These are phyloP conservation scores for Colletotrichum limetticola DNA, from an alignment of 2,329 filamentous ascomycete species.

Conservation along the genomic window DNA sequence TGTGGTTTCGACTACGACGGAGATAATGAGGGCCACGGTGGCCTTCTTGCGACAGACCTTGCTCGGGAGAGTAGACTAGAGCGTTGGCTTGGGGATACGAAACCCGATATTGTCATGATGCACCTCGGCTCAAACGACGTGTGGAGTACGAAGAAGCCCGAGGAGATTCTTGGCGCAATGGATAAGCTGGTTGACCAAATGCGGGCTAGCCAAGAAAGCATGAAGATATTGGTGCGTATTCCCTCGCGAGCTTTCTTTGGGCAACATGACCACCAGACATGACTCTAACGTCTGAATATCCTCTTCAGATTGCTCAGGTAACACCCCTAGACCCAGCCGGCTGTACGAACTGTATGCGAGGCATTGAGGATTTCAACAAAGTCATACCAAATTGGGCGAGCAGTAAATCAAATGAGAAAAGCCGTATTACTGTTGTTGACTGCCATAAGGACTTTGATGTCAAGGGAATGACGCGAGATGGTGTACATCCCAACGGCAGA, in stretches of 20 bases:
- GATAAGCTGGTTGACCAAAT: conserved; percentile 52
- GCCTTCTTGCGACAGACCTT: conserved; percentile 51
- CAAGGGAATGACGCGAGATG: background rate
- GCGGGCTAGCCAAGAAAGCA: conserved; percentile 50
- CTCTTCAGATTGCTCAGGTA: background rate
- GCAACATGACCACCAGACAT: no score
- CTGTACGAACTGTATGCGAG: background rate
- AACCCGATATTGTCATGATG: conserved; percentile 57
- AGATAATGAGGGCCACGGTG: conserved; percentile 56
- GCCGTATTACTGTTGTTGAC: background rate
- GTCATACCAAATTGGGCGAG: background rate
- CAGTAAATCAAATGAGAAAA: background rate
- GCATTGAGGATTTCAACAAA: background rate
- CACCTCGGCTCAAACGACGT: conserved; percentile 57
- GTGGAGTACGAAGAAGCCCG: conserved; percentile 45
- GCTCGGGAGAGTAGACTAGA: conserved; percentile 50
- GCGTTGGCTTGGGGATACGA: conserved; percentile 49
- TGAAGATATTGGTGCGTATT: conserved; percentile 31
- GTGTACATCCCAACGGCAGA: background rate
- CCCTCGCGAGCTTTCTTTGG: no score
- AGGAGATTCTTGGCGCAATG: conserved; percentile 50
- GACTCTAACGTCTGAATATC: no score
- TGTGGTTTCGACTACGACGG: conserved; percentile 47
- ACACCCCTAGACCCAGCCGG: no score
- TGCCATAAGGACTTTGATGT: background rate